Conservation (phyloP, 805 yeast genomes). For the Monosporozyma aquatica region DNA sequence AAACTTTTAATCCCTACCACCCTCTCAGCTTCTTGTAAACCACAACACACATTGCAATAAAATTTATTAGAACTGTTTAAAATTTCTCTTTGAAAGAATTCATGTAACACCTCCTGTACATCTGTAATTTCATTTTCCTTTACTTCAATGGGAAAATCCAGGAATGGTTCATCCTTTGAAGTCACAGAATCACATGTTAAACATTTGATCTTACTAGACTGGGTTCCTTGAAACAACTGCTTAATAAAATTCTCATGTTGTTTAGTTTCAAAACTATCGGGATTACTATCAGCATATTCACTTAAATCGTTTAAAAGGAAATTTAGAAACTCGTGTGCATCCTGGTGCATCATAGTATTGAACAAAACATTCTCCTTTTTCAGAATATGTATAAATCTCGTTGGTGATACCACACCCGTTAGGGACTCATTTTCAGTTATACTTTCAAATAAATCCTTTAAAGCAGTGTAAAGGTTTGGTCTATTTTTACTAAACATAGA, state of each 20-base stretch:
- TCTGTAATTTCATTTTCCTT: conserved; percentile 67
- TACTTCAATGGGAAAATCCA: conserved; percentile 83
- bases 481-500: conserved; percentile 31
- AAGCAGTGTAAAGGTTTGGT: conserved; percentile 46
- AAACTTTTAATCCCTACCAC: conserved; percentile 69
- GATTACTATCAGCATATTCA: conserved; percentile 29
- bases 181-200: conserved; percentile 81
- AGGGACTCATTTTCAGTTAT: conserved; percentile 60
- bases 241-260: conserved; percentile 43
- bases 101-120: conserved; percentile 36
- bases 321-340: conserved; percentile 93
- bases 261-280: neutral
- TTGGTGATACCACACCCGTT: conserved; percentile 81
- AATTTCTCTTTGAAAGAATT: conserved; percentile 74
- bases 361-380: conserved; percentile 80
- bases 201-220: conserved; percentile 84
- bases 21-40: conserved; percentile 89
- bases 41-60: conserved; percentile 82
- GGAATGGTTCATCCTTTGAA: conserved; percentile 71
- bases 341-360: conserved; percentile 91
- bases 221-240: conserved; percentile 70
- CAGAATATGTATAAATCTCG: conserved; percentile 59
- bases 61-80: conserved; percentile 82
- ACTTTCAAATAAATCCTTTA: conserved; percentile 78
- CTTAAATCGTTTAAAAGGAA: conserved; percentile 72